phyloP scores from a whole-genome alignment of 768 basidiomycete genomes.

The Tylopilus balloui region DNA sequence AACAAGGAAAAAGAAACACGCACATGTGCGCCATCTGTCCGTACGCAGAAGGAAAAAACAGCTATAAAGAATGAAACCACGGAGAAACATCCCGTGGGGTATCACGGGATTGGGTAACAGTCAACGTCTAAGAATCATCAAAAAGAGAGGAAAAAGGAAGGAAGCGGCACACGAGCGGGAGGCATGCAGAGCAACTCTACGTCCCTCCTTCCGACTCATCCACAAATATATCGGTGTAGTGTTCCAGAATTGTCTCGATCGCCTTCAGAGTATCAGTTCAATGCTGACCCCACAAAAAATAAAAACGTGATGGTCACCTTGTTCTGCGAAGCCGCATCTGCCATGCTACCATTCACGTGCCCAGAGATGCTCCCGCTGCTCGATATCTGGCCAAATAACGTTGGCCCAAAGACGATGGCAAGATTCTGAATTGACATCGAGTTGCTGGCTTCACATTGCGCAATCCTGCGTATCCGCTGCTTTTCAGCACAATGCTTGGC shows the following conservation, averaged over 20 bases:
- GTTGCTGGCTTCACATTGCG: constrained; percentile 70
- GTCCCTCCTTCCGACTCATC: constrained; percentile 63
- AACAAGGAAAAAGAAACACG: neutral
- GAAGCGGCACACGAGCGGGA: neutral
- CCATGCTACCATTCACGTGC: constrained; percentile 53
- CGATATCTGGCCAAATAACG: constrained; percentile 76
- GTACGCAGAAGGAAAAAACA: neutral
- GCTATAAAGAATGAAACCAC: constrained; percentile 13
- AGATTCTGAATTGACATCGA: constrained; percentile 93
- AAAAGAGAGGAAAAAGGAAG: neutral
- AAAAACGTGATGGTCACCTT: constrained; percentile 38
- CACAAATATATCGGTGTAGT: constrained; percentile 95
- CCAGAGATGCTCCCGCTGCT: constrained; percentile 40
- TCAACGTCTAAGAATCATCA: constrained; percentile 7
- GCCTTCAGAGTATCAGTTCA: constrained; percentile 49
- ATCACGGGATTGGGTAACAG: constrained; percentile 25
- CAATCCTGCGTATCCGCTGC: constrained; percentile 51
- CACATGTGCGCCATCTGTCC: constrained; percentile 2
- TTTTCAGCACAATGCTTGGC: constrained; percentile 7
- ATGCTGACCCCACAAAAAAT: neutral
- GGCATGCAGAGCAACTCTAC: constrained; percentile 9
- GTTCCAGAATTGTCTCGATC: constrained; percentile 90
- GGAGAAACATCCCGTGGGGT: constrained; percentile 17
- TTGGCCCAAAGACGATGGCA: constrained; percentile 97
- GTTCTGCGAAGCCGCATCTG: constrained; percentile 69